Evolutionary conservation across 345 rosid species (phyloP), one percentile per base, ranked within the genome.

Genomic region (Mangifera indica): DNA sequence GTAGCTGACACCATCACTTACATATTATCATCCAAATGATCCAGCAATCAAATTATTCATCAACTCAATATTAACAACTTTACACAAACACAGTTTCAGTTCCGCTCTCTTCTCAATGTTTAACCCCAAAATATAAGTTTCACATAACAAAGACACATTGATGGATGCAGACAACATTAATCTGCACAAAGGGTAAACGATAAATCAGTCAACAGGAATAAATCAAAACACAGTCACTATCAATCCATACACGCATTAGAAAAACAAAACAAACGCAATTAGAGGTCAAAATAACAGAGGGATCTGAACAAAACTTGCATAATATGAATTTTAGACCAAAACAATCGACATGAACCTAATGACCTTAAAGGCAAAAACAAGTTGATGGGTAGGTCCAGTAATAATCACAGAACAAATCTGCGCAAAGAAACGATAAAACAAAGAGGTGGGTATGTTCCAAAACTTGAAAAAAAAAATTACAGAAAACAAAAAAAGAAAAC

Each of bases 1-100:
- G 93, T 67, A 54, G 78, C 76, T 3, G 97, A 78, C 77, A 93
- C 92, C 99, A 93, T 93, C 73, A 79, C 89, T 92, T 77, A 91
- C 93, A 91, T 88, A 82, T 76, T 80, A 82, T 87, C 81, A 75
- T 77, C 84, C 93, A 78, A 87, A 84, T 67, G 78, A 87, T 78
- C 89, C 91, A 55, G 85, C 86, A 71, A 86, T 83, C 83, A 80
- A 85, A 82, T 72, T 84, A 77, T 86, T 84, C 73, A 76, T 74
- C 69, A 71, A 72, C 78, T 74, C 74, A 64, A 79, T 61, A 75
- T 71, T 72, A 72, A 74, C 59, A 80, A 70, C 76, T 62, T 68
- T 74, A 46, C 59, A 60, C 66, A 80, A 80, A 65, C 80, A 77
- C 68, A 40, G 56, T 75, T 66, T 78, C 64, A 63, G 59, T 72